Base-by-base conservation (phyloP, 2,329 filamentous ascomycete genomes). In the Mycosphaerella sp. region DNA sequence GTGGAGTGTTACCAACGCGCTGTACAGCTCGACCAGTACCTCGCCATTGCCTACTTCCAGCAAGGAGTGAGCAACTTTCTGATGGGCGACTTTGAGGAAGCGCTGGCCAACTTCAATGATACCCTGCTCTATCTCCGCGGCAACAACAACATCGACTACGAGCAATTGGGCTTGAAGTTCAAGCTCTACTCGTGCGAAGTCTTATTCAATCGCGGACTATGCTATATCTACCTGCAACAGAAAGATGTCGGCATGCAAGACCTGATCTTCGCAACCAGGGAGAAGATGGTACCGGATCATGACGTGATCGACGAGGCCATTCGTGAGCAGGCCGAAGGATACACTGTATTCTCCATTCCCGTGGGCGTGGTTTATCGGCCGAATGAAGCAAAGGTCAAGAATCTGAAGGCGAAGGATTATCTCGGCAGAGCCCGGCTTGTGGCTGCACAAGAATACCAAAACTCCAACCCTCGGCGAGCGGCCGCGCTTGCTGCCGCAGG, bases 271-370 rank as follows among this genome's bases (percentile, higher is more conserved):
- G 93, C 93, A 0, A 87, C 89, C 26, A 93, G 95, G 72, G 93
- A 97, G 73, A 97, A 97, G 76, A 88, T 93, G 45, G 91, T 95
- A 1, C 86, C 92, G 51, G 92, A 97, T 65, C 93, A 98, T 74
- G 89, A 95, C 69, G 93, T 98, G 59, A 98, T 98, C 62, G 91
- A 98, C 66, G 93, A 98, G 72, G 93, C 93, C 4, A 97, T 98
- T 62, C 78, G 82, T 51, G 93, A 97, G 70, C 84, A 91, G 66
- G 93, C 93, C 56, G 90, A 96, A 87, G 93, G 92, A 45, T 98
- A 98, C 69, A 97, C 93, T 0, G 93, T 98, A 41, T 98, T 98
- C 74, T 97, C 91, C 0, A 97, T 97, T 50, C 93, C 93, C 0
- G 91, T 97, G 10, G 93, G 93, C 23, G 88, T 96, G 32, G 82